Evolutionary conservation across 1,284 basidiomycete species (phyloP), one percentile per base, ranked within the genome.

Genomic region (Psilocybe mexicana): DNA sequence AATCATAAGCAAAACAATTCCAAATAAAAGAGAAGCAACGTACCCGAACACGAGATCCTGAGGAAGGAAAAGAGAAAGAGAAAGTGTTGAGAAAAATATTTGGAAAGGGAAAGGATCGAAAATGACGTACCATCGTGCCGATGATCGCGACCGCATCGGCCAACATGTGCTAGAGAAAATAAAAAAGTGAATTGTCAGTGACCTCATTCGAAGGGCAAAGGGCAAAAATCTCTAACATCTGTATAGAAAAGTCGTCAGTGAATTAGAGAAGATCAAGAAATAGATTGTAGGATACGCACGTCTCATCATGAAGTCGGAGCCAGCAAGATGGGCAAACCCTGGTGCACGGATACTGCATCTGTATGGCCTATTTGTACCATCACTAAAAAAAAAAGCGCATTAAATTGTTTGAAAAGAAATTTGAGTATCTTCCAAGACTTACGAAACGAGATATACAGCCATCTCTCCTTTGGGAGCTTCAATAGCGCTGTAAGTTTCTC

Each of bases 401-500:
- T 56, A 40, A 38, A 60, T 48, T 45, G 33, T 42, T 18, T 43
- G 1, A 18, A 7, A 24, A 54, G 26, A 10, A 42, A 36, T n/a
- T 24, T 40, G 35, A 49, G 35, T 36, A 28, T 56, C 44, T 25
- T 23, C 28, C 54, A 55, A 33, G 43, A 81, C 85, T 65, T 65
- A 90, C 82, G 93, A 96, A 60, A 97, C 93, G 54, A 97, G 87
- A 77, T 94, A 97, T 55, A 98, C 95, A 64, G 83, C 94, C 96
- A 98, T 98, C 79, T 98, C 95, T 61, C 96, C 96, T 79, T 99
- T 99, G 57, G 96, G 96, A 18, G 96, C 96, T 77, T 99, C 96
- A 67, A 99, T 98, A 3, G 96, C 94, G 55, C 87, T 88, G 79
- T 99, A 99, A 0, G 96, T 99, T 80, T 99, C 96, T 35, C 96